Percentiles rank a stretch among this genome's conserved stretches.
phyloP scores from a whole-genome alignment of 2,329 filamentous ascomycete genomes.

The Alternaria arbusti region DNA sequence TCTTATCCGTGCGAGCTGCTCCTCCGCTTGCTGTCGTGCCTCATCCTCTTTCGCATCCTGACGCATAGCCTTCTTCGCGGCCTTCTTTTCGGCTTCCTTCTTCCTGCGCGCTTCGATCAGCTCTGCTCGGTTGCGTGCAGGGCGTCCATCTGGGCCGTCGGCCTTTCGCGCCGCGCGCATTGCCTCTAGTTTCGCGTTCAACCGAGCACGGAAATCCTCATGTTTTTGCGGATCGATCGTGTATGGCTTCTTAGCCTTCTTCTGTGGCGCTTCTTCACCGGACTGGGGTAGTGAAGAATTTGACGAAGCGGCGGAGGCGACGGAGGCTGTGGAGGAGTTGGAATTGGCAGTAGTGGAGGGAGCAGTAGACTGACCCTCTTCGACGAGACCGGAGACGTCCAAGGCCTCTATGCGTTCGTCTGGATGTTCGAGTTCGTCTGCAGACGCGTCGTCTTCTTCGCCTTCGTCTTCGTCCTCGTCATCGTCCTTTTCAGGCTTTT shows the following conservation, averaged over 20 bases:
- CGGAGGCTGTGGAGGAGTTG: conserved; percentile 50
- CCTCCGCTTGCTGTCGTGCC: conserved; percentile 65
- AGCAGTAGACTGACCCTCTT: conserved; percentile 44
- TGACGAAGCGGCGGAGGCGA: conserved; percentile 54
- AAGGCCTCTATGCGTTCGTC: conserved; percentile 44
- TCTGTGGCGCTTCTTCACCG: conserved; percentile 26
- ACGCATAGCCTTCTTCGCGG: conserved; percentile 85
- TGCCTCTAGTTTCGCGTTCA: conserved; percentile 83
- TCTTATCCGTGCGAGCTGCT: conserved; percentile 61
- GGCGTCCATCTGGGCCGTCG: conserved; percentile 79
- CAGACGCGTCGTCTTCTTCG: conserved; percentile 27
- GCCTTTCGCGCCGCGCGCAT: conserved; percentile 87
- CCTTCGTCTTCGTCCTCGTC: conserved; percentile 25
- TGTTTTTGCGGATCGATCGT: conserved; percentile 60
- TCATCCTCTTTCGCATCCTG: conserved; percentile 81
- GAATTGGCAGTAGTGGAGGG: conserved; percentile 43
- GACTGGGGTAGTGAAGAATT: conserved; percentile 54
- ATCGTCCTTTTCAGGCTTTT: conserved; percentile 33
- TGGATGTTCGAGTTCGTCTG: conserved; percentile 31
- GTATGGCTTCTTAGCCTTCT: conserved; percentile 40
- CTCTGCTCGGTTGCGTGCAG: conserved; percentile 85
- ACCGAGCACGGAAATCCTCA: conserved; percentile 75
- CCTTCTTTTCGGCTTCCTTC: conserved; percentile 86
- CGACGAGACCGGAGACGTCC: conserved; percentile 47
- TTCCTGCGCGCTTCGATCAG: conserved; percentile 86